A percentile compares a stretch with the other conserved stretches of the same genome.
phyloP scores from a whole-genome alignment of 2,329 filamentous ascomycete genomes.

The Botrytis paeoniae region DNA sequence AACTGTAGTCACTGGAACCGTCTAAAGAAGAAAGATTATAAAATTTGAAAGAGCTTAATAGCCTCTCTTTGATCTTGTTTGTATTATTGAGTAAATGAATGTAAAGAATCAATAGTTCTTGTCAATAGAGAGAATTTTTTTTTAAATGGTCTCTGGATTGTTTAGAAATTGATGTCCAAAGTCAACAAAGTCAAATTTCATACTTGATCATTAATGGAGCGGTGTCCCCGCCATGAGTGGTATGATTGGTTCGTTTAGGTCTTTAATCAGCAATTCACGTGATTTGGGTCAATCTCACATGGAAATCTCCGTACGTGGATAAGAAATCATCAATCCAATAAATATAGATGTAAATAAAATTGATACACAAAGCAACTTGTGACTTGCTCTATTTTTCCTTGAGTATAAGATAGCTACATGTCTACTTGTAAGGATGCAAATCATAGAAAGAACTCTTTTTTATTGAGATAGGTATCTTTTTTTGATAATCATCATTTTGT shows the following conservation, averaged over 20 bases:
- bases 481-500: background rate
- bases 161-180: constrained; percentile 18
- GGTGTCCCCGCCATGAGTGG: background rate
- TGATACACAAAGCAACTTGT: background rate
- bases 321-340: background rate
- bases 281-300: background rate
- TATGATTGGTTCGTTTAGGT: constrained; percentile 2
- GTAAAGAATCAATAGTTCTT: constrained; percentile 26
- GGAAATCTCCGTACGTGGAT: background rate
- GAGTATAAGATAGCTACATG: background rate
- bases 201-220: constrained; percentile 7
- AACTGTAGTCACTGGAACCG: background rate
- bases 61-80: background rate
- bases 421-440: background rate
- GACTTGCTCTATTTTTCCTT: background rate
- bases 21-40: constrained; percentile 6
- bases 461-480: background rate
- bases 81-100: constrained; percentile 25
- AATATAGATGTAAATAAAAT: background rate
- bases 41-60: background rate
- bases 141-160: constrained; percentile 3
- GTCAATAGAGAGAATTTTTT: constrained; percentile 11
- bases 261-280: background rate
- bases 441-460: background rate
- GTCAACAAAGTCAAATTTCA: constrained; percentile 3